Conservation (phyloP, 768 basidiomycete species). For the Leccinum incarnatum region DNA sequence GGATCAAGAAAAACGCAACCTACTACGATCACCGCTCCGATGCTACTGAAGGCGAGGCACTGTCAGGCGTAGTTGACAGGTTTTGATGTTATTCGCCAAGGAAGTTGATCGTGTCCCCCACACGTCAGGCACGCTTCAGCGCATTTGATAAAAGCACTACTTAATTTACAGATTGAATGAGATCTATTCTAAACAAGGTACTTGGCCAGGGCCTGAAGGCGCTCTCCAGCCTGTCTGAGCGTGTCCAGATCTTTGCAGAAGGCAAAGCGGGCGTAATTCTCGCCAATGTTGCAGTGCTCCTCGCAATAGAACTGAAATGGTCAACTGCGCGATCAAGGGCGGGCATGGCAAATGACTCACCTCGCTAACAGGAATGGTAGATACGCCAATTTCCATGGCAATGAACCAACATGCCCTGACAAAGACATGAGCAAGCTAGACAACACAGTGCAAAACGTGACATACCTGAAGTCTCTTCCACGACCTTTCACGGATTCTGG, state of each 20-base stretch:
- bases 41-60: conserved; percentile 44
- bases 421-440: conserved; percentile 9
- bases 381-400: conserved; percentile 85
- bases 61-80: conserved; percentile 71
- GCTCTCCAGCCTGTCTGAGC: conserved; percentile 73
- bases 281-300: conserved; percentile 83
- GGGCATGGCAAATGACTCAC: conserved; percentile 40
- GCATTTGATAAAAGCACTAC: neutral
- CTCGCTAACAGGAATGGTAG: conserved; percentile 94
- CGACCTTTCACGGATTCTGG: conserved; percentile 71
- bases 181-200: conserved; percentile 42
- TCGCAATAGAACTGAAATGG: conserved; percentile 80
- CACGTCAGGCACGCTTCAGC: neutral
- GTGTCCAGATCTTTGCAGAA: conserved; percentile 96
- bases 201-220: conserved; percentile 71
- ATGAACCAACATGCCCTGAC: conserved; percentile 92
- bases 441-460: neutral
- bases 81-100: conserved; percentile 24
- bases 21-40: conserved; percentile 67
- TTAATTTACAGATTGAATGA: neutral
- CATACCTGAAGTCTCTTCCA: conserved; percentile 84
- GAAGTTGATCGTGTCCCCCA: neutral
- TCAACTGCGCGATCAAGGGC: conserved; percentile 4
- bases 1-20: conserved; percentile 74
- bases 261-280: conserved; percentile 83